Percentiles rank a stretch among this genome's conserved stretches.
These are phyloP conservation scores for Yamadazyma sp. DNA, from an alignment of 1,139 yeast species.

Conservation along the genomic window DNA sequence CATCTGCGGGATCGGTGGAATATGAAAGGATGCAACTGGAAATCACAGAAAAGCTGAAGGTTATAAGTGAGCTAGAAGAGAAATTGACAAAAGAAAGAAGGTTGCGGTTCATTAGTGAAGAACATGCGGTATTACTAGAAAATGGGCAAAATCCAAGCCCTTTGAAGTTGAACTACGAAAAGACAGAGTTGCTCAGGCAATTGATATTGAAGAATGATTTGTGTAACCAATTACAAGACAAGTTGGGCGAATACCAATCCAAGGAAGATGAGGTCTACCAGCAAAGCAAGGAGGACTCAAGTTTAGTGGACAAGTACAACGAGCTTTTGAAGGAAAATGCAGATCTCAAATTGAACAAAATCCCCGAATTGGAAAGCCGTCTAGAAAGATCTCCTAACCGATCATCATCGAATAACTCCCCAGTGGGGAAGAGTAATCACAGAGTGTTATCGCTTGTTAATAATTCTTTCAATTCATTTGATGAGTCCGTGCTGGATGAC, in stretches of 20 bases:
- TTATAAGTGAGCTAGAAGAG: constrained; percentile 53
- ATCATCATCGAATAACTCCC: constrained; percentile 6
- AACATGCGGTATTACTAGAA: constrained; percentile 58
- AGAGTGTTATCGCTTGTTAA: constrained; percentile 23
- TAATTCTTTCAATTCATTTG: constrained; percentile 10
- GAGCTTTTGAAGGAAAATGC: constrained; percentile 43
- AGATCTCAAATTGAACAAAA: constrained; percentile 38
- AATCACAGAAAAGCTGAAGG: constrained; percentile 43
- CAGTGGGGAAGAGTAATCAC: constrained; percentile 4
- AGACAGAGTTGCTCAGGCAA: constrained; percentile 51
- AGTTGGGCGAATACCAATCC: constrained; percentile 32
- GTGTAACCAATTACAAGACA: constrained; percentile 44
- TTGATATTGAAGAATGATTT: constrained; percentile 49
- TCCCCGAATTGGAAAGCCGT: constrained; percentile 45
- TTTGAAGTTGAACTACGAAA: constrained; percentile 56
- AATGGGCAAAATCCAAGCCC: constrained; percentile 56
- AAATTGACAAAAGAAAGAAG: constrained; percentile 64
- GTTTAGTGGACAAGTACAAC: constrained; percentile 37
- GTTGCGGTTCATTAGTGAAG: constrained; percentile 68
- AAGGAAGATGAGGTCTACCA: constrained; percentile 12
- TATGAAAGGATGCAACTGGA: constrained; percentile 25
- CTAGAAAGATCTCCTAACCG: constrained; percentile 7
- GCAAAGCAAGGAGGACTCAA: constrained; percentile 15
- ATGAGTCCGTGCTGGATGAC: constrained; percentile 11
- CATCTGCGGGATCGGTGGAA: background rate